Evolutionary conservation across 2,329 filamentous ascomycete genomes (phyloP).

Genomic region (Phialophora tarda): DNA sequence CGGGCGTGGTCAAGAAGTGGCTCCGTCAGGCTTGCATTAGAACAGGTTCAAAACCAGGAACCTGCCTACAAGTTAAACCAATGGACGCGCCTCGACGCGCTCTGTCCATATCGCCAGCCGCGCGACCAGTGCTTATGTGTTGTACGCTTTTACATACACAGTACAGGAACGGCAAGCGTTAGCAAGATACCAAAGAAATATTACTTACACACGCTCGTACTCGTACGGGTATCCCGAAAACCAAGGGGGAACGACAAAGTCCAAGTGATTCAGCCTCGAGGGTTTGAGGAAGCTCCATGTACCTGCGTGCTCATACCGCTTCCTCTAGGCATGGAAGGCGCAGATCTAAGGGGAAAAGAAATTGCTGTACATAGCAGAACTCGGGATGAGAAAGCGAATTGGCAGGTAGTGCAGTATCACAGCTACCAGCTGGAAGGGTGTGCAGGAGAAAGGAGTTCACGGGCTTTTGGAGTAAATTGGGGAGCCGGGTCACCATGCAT

Average conservation of each 20-base stretch:
- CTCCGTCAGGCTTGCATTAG: constrained; percentile 37
- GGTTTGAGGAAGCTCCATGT: not conserved
- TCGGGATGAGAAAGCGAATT: constrained; percentile 6
- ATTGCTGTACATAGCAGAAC: constrained; percentile 17
- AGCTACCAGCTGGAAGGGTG: not conserved
- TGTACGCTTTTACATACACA: constrained; percentile 25
- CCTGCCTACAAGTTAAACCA: constrained; percentile 28
- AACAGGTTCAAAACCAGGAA: constrained; percentile 34
- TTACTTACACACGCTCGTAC: constrained; percentile 21
- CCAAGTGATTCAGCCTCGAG: not conserved
- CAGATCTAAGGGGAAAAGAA: constrained; percentile 2
- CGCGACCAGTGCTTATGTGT: constrained; percentile 34
- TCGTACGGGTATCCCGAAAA: constrained; percentile 24
- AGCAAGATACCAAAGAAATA: constrained; percentile 6
- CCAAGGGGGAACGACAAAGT: not conserved
- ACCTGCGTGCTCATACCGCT: not conserved
- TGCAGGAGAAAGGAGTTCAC: not conserved
- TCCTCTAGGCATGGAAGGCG: not conserved
- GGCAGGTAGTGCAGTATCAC: constrained; percentile 18
- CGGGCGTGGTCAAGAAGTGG: constrained; percentile 28
- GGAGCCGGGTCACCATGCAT: not conserved
- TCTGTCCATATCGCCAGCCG: constrained; percentile 32
- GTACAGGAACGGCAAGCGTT: constrained; percentile 11
- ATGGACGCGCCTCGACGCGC: constrained; percentile 37
- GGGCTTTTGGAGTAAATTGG: not conserved